Conservation (phyloP, 495 filamentous ascomycete genomes). For the Xylaria telfairii region DNA sequence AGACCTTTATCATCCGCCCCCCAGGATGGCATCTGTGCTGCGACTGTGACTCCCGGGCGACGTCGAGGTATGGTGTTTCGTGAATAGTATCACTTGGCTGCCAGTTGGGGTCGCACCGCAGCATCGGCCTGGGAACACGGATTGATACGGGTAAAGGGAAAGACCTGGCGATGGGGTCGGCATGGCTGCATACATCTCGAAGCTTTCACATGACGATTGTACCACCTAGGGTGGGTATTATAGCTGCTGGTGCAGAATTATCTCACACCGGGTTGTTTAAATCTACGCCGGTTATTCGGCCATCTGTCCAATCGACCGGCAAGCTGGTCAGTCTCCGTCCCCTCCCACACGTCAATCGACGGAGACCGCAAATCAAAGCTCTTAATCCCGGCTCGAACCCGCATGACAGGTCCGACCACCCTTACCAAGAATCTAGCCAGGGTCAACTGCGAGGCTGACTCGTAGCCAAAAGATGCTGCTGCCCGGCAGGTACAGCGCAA, state of each 20-base stretch:
- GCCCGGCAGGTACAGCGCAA: slow-evolving; percentile 8
- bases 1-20: neutral
- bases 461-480: slow-evolving; percentile 11
- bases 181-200: slow-evolving; percentile 25
- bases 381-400: slow-evolving; percentile 14
- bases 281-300: slow-evolving; percentile 36
- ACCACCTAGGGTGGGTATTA: slow-evolving; percentile 7
- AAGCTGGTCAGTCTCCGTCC: slow-evolving; percentile 13
- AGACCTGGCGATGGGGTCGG: slow-evolving; percentile 23
- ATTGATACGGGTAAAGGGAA: slow-evolving; percentile 19
- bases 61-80: neutral
- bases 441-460: slow-evolving; percentile 23
- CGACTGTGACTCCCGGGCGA: neutral
- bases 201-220: slow-evolving; percentile 35
- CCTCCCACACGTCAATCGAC: slow-evolving; percentile 18
- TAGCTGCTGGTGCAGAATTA: slow-evolving; percentile 28
- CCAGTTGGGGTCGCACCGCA: slow-evolving; percentile 26
- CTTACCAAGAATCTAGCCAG: slow-evolving; percentile 20
- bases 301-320: slow-evolving; percentile 32
- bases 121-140: neutral
- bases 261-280: slow-evolving; percentile 43
- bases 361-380: slow-evolving; percentile 19
- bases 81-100: slow-evolving; percentile 20
- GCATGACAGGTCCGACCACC: slow-evolving; percentile 24
- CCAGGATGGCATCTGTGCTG: neutral